phyloP scores from a whole-genome alignment of 1,284 basidiomycete species.

The Omphalotus olearius region DNA sequence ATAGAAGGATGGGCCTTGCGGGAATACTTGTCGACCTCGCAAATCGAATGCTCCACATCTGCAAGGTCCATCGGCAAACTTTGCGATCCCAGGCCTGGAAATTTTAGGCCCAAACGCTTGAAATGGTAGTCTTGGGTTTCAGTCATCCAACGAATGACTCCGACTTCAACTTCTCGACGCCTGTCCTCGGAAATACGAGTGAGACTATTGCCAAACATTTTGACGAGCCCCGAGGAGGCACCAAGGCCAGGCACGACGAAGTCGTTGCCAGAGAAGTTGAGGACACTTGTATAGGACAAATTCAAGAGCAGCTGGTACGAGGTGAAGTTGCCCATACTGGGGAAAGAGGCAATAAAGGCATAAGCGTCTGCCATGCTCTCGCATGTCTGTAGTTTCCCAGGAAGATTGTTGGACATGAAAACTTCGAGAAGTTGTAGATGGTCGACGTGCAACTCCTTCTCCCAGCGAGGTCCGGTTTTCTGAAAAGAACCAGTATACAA shows the following conservation, averaged over 20 bases:
- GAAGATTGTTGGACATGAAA: slow-evolving; percentile 48
- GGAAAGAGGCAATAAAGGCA: slow-evolving; percentile 49
- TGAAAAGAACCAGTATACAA: slow-evolving; percentile 65
- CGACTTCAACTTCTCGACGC: slow-evolving; percentile 37
- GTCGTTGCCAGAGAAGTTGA: slow-evolving; percentile 56
- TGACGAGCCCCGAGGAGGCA: slow-evolving; percentile 47
- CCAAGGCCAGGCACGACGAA: slow-evolving; percentile 61
- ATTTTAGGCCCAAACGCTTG: slow-evolving; percentile 19
- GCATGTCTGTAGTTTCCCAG: slow-evolving; percentile 35
- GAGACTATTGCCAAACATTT: slow-evolving; percentile 43
- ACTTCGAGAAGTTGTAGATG: slow-evolving; percentile 52
- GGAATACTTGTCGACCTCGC: slow-evolving; percentile 65
- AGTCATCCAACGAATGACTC: slow-evolving; percentile 55
- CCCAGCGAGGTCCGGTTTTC: slow-evolving; percentile 53
- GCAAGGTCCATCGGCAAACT: slow-evolving; percentile 27
- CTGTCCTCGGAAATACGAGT: slow-evolving; percentile 23
- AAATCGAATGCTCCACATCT: slow-evolving; percentile 64
- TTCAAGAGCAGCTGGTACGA: slow-evolving; percentile 55
- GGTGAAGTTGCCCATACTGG: slow-evolving; percentile 58
- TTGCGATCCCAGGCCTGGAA: slow-evolving; percentile 4
- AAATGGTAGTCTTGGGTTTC: slow-evolving; percentile 52
- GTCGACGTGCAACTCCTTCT: slow-evolving; percentile 41
- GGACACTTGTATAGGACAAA: slow-evolving; percentile 47
- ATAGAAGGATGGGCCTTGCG: slow-evolving; percentile 39
- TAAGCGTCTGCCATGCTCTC: slow-evolving; percentile 50